Percentiles rank a stretch among this genome's conserved stretches.
Evolutionary conservation across 225 moss, liverwort and hornwort genomes (phyloP).

Genomic region (Thuidium tamariscinum): DNA sequence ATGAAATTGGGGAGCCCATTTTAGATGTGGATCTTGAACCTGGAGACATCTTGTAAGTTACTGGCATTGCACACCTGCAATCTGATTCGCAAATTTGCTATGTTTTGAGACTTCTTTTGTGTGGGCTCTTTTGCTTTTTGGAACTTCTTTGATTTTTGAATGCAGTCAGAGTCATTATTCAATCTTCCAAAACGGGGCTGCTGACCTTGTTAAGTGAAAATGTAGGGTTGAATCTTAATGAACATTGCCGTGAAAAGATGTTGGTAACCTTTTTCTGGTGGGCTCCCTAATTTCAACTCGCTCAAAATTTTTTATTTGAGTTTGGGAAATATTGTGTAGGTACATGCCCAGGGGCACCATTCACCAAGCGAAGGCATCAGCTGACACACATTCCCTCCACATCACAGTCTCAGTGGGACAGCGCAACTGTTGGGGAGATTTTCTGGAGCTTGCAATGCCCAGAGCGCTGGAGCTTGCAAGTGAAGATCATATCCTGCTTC

Average conservation of each 20-base stretch:
- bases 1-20: slow-evolving; percentile 75
- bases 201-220: neutral
- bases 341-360: slow-evolving; percentile 99
- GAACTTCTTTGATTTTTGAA: neutral
- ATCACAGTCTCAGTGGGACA: slow-evolving; percentile 92
- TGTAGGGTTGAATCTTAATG: neutral
- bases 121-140: neutral
- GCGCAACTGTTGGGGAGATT: slow-evolving; percentile 92
- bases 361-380: slow-evolving; percentile 76
- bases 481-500: slow-evolving; percentile 68
- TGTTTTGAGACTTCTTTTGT: neutral
- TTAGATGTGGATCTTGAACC: slow-evolving; percentile 78
- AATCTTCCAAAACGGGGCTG: neutral
- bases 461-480: slow-evolving; percentile 83
- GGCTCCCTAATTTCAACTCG: neutral
- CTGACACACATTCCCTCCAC: slow-evolving; percentile 69
- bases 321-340: slow-evolving; percentile 40
- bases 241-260: neutral
- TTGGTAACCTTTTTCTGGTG: neutral
- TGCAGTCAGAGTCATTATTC: neutral
- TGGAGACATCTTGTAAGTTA: slow-evolving; percentile 84
- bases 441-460: slow-evolving; percentile 78
- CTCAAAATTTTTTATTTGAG: neutral
- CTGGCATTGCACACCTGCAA: slow-evolving; percentile 13
- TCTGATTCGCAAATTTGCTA: slow-evolving; percentile 42